phyloP scores from a whole-genome alignment of 1,139 yeast species.

The Taphrina confusa region DNA sequence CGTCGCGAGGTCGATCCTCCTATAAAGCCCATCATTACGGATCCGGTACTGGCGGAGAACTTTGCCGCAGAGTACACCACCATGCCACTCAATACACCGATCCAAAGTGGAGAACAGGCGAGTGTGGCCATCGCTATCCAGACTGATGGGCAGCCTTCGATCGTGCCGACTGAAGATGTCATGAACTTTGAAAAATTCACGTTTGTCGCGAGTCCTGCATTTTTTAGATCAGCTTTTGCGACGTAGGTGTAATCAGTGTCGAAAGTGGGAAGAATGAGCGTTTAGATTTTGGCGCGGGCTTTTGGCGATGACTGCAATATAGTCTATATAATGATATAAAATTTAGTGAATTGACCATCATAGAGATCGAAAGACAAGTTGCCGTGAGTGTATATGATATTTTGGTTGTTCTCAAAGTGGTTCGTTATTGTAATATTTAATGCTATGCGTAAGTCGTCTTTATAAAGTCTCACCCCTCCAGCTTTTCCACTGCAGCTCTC shows the following conservation, averaged over 20 bases:
- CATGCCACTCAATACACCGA: slow-evolving; percentile 50
- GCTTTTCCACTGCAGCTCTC: slow-evolving; percentile 70
- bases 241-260: background rate
- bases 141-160: background rate
- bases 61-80: slow-evolving; percentile 85
- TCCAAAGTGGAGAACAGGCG: background rate
- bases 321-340: too few relatives aligned
- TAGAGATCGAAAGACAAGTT: background rate
- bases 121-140: slow-evolving; percentile 15
- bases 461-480: slow-evolving; percentile 50
- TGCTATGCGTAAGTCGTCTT: background rate
- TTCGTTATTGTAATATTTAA: background rate
- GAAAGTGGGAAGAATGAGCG: too few relatives aligned
- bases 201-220: slow-evolving; percentile 31
- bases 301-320: too few relatives aligned
- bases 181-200: slow-evolving; percentile 32
- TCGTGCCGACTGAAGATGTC: background rate
- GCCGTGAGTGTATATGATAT: background rate
- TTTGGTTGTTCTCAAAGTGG: background rate
- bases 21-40: slow-evolving; percentile 79
- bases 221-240: slow-evolving; percentile 23
- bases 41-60: slow-evolving; percentile 86
- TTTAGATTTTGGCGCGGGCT: too few relatives aligned
- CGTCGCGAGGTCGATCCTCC: slow-evolving; percentile 67
- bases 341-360: too few relatives aligned